Evolutionary conservation across 2,329 filamentous ascomycete species (phyloP), one percentile per base, ranked within the genome.

Genomic region (Uncinocarpus reesii): DNA sequence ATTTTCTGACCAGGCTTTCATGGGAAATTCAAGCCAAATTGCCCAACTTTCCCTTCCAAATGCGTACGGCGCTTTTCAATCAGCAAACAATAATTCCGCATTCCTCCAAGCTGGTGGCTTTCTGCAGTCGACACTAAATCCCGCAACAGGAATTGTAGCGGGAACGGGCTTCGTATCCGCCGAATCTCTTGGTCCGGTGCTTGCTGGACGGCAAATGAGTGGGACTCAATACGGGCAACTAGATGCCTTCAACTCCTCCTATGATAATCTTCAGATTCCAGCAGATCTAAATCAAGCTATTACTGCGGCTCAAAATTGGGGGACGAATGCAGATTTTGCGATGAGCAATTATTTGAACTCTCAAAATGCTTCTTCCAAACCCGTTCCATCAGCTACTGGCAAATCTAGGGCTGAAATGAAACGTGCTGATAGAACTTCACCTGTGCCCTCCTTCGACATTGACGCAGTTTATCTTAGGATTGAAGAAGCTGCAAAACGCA

Each of bases 401-500:
- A 31, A 15, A n/a, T 10, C n/a, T 15, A 21, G 18, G 21, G 13
- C n/a, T 24, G 44, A 47, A n/a, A 23, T 15, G 16, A 29, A 40
- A 31, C 32, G 21, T 21, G 28, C 8, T 15, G 16, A 42, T 29
- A 21, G 26, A 36, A 18, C n/a, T 8, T 24, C 18, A 8, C 11
- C 46, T 4, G 21, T 21, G 10, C 37, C 55, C 18, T 54, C 56
- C 5, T 38, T 52, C 6, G 57, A 60, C 10, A 51, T 65, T 46
- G 55, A 52, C 18, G 49, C 50, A n/a, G 32, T 65, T 23, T 62
- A 64, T 45, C 54, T 52, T 23, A 57, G 54, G 18, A 64, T 64
- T 13, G 60, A 63, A 49, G 54, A 57, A 36, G 60, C 61, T 15
- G 58, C 55, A 23, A 57, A 56, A 37, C 56, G 54, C 8, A 59